Evolutionary conservation across 2,329 filamentous ascomycete genomes (phyloP), one percentile per base, ranked within the genome.

Genomic region (Cladosporium sp.): DNA sequence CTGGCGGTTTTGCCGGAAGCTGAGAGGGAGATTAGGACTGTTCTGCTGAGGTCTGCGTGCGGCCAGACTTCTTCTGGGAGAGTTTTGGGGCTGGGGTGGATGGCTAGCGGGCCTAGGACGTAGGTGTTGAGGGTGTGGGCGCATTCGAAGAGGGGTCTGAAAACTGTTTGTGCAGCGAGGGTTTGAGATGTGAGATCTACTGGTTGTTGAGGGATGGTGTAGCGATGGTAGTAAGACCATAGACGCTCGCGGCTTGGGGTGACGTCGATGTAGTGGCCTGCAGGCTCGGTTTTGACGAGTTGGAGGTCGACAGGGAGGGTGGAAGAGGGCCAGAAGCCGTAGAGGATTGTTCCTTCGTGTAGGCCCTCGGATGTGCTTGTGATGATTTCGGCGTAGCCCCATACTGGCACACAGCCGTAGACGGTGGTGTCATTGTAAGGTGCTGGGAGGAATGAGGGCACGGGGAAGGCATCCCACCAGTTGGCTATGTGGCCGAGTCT

Each of bases 401-500:
- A 78, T n/a, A 68, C 71, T 35, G 71, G 69, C 11, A 72, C 71
- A 51, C 74, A 72, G 3, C 72, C 74, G 63, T 73, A 77, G n/a
- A 58, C 56, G 2, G 59, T 38, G 3, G 43, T 27, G 55, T 76
- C 65, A 55, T 69, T 67, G 59, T 66, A 69, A 1, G 62, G 60
- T 1, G 57, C 38, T 0, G 72, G 72, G 32, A 66, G 64, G 15
- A 57, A 56, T 0, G 53, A 11, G 0, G 72, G 73, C 0, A 72
- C 63, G 0, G 70, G 74, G 57, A 74, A 76, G 7, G 69, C 59
- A 53, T 70, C 66, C 73, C 74, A 78, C 68, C 68, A 67, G 25
- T 58, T 57, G 19, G 62, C 43, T 16, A 64, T 6, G 16, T 56
- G 50, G 20, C 62, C 65, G 12, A 57, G 15, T 33, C 55, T 56